Evolutionary conservation across 805 yeast genomes (phyloP).

Genomic region (Ogataea nonfermentans): DNA sequence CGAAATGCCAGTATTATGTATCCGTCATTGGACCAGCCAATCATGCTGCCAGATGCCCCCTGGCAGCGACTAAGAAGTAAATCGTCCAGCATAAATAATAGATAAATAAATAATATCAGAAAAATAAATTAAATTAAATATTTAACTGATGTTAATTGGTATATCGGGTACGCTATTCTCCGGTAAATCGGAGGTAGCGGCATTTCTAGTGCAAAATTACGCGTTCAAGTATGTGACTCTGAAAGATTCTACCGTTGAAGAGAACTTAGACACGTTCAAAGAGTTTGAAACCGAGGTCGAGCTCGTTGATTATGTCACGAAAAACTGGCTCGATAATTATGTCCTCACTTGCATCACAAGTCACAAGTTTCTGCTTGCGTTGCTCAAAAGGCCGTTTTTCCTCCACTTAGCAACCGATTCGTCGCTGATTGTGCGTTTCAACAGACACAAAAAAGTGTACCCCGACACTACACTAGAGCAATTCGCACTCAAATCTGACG

Average conservation of each 20-base stretch:
- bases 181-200: slow-evolving; percentile 64
- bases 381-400: slow-evolving; percentile 77
- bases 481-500: slow-evolving; percentile 19
- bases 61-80: slow-evolving; percentile 12
- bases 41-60: slow-evolving; percentile 6
- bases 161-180: slow-evolving; percentile 67
- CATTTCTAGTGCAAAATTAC: slow-evolving; percentile 48
- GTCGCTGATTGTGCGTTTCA: slow-evolving; percentile 50
- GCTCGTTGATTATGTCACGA: slow-evolving; percentile 60
- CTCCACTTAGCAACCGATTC: slow-evolving; percentile 78
- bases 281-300: slow-evolving; percentile 41
- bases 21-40: slow-evolving; percentile 23
- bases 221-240: slow-evolving; percentile 46
- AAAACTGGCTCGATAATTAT: slow-evolving; percentile 59
- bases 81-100: slow-evolving; percentile 17
- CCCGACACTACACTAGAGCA: slow-evolving; percentile 13
- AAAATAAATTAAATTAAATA: neutral
- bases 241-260: slow-evolving; percentile 14
- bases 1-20: slow-evolving; percentile 15
- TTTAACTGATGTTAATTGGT: slow-evolving; percentile 66
- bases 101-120: slow-evolving; percentile 1
- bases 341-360: slow-evolving; percentile 54
- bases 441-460: slow-evolving; percentile 29
- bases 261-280: slow-evolving; percentile 23
- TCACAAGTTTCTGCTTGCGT: slow-evolving; percentile 40